Conservation (phyloP, 805 yeast genomes). For the Monosporozyma servazzii region DNA sequence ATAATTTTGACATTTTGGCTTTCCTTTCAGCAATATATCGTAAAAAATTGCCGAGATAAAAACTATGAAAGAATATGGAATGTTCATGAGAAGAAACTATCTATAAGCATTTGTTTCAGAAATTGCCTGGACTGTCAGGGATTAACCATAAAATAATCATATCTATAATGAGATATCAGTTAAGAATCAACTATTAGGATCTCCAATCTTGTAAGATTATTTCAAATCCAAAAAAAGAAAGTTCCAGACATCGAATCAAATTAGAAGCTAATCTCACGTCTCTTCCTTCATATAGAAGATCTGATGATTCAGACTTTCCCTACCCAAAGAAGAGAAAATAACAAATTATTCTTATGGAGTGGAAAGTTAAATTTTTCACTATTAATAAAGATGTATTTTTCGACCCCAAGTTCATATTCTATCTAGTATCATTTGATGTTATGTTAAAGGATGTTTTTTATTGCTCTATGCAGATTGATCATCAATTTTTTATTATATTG, state of each 20-base stretch:
- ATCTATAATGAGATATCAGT: not conserved
- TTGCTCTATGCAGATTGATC: not conserved
- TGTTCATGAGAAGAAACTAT: not conserved
- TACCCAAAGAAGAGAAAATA: not conserved
- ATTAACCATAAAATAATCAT: not conserved
- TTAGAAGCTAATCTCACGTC: not conserved
- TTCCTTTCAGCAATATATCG: not conserved
- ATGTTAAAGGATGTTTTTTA: not conserved
- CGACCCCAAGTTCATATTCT: not conserved
- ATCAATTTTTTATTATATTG: not conserved
- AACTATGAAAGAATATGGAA: not conserved
- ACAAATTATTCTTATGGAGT: not conserved
- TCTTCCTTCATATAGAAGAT: not conserved
- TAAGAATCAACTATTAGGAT: not conserved
- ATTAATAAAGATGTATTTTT: not conserved
- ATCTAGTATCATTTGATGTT: not conserved
- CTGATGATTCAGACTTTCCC: not conserved
- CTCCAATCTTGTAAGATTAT: not conserved
- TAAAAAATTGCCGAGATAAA: not conserved
- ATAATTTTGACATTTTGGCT: not conserved
- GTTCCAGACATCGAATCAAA: not conserved
- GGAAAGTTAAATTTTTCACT: not conserved
- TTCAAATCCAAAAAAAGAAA: not conserved
- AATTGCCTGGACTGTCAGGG: not conserved
- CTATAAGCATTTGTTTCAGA: not conserved